Base-by-base conservation (phyloP, 352 stramenopile genomes). In the Globisporangium sylvaticum region DNA sequence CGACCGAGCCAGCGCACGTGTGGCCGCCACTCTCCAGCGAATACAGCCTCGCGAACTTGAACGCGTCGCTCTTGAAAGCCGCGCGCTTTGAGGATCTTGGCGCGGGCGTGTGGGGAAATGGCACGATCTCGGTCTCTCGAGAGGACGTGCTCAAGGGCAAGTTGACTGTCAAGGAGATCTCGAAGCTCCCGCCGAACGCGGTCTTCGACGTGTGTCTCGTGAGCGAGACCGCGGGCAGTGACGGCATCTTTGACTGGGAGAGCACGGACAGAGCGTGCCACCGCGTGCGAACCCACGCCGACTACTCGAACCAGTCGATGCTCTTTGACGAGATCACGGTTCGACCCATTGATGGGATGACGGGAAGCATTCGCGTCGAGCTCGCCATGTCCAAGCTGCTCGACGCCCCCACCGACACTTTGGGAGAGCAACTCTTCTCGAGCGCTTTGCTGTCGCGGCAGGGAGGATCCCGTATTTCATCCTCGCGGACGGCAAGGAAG, bases 161-260 rank as follows among this genome's bases (percentile, higher is more conserved):
- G 24, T n/a, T 73, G 6, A 79, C 67, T 0, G 68, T 79, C 64
- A 95, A 92, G 71, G 69, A 78, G 53, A 77, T 95, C 27, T 73
- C 84, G 14, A 87, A 89, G 27, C 68, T 93, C 10, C 77, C 80
- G 2, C 70, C 82, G 2, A 89, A 90, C 25, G 84, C 77, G 3
- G 46, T 90, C 0, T 93, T 92, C 68, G 87, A 95, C 54, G 58
- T 93, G 14, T 95, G 87, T 31, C 52, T 93, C 18, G 83, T 90
- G 15, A 78, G 76, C 58, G 87, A 95, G 60, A 95, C 85, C 7
- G 76, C 81, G 5, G 80, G 70, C 7, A 92, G 83, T 55, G 75
- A 84, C 4, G 87, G 85, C 6, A 75, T 95, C 27, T 88, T 95
- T 58, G 72, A 75, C 9, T 87, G 80, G 75, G 57, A 70, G 6